These are phyloP conservation scores for Holtermannia corniformis DNA, from an alignment of 768 basidiomycete species.

Conservation along the genomic window DNA sequence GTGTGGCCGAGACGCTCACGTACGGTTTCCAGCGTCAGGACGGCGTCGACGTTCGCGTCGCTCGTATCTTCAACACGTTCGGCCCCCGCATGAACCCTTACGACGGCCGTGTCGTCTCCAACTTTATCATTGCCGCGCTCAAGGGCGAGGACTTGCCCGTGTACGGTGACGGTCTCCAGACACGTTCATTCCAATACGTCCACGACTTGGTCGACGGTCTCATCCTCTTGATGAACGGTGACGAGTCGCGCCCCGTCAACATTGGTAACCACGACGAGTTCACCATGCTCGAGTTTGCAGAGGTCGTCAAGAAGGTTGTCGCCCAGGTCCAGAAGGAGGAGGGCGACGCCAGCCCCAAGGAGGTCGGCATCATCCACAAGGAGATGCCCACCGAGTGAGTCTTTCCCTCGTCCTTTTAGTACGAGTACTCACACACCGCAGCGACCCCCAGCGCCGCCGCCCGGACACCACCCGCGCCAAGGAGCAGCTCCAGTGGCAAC, in stretches of 20 bases:
- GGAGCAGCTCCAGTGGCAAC: conserved; percentile 75
- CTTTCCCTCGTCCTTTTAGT: neutral
- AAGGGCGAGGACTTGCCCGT: conserved; percentile 95
- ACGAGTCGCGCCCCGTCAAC: conserved; percentile 89
- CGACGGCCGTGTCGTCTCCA: conserved; percentile 96
- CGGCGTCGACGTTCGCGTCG: conserved; percentile 89
- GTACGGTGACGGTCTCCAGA: conserved; percentile 86
- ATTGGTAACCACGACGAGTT: conserved; percentile 94
- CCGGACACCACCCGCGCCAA: conserved; percentile 90
- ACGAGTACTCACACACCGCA: no score
- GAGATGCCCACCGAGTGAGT: conserved; percentile 34
- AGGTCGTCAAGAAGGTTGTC: conserved; percentile 78
- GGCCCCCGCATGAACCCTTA: conserved; percentile 65
- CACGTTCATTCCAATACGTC: conserved; percentile 85
- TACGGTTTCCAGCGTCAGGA: conserved; percentile 95
- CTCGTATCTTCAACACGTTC: conserved; percentile 81
- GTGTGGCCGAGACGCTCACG: conserved; percentile 93
- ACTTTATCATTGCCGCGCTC: conserved; percentile 96
- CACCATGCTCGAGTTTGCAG: conserved; percentile 87
- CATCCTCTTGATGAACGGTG: conserved; percentile 68
- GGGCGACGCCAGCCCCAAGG: conserved; percentile 37
- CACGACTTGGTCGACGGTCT: conserved; percentile 90
- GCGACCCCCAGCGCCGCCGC: conserved; percentile 86
- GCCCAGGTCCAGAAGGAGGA: conserved; percentile 77
- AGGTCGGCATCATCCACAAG: conserved; percentile 42